Conservation (phyloP, 2,329 filamentous ascomycete genomes). For the Colletotrichum liaoningense region DNA sequence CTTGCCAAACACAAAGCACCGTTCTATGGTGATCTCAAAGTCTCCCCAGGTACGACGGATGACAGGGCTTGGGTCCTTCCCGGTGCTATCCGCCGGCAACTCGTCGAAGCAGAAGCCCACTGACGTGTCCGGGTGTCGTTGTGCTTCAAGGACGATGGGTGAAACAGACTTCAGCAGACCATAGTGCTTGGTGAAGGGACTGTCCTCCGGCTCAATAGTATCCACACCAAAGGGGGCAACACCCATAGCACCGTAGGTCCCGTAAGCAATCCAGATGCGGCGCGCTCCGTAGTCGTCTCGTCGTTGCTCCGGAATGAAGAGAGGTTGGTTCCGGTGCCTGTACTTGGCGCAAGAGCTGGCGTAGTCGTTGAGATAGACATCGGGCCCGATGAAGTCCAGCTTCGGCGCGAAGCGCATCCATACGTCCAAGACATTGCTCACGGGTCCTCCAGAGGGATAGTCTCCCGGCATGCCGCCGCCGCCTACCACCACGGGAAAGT, state of each 20-base stretch:
- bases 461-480: constrained; percentile 46
- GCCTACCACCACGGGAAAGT: constrained; percentile 44
- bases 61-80: constrained; percentile 36
- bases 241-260: constrained; percentile 50
- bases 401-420: constrained; percentile 52
- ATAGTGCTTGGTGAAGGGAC: background rate
- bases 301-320: constrained; percentile 64
- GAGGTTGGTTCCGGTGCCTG: constrained; percentile 51
- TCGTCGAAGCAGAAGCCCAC: constrained; percentile 51
- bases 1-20: constrained; percentile 53
- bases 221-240: constrained; percentile 53
- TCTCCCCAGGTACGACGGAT: constrained; percentile 41
- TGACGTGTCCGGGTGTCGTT: background rate
- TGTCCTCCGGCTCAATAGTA: background rate
- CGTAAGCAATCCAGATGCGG: constrained; percentile 54
- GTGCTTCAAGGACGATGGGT: background rate
- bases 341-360: constrained; percentile 54
- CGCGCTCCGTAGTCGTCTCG: constrained; percentile 57
- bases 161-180: background rate
- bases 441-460: constrained; percentile 49
- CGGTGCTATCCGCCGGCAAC: background rate
- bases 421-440: constrained; percentile 46
- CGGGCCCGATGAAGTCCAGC: constrained; percentile 59
- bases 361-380: constrained; percentile 61
- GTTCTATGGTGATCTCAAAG: constrained; percentile 47